phyloP scores from a whole-genome alignment of 164 flowering plant genomes.

The Stephania japonica region DNA sequence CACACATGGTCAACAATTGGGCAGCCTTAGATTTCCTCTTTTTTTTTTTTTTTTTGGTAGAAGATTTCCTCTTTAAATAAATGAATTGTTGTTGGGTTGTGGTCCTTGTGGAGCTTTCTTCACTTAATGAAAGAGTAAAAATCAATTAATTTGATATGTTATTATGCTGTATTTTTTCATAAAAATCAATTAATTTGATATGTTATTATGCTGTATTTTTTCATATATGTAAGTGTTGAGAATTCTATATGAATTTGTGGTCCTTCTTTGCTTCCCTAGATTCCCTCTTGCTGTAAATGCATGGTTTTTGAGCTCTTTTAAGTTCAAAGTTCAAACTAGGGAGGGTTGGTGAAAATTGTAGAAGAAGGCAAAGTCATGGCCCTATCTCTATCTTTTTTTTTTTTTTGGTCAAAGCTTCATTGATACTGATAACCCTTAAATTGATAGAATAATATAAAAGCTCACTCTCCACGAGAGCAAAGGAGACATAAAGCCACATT shows the following conservation, averaged over 20 bases:
- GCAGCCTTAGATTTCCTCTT: not conserved
- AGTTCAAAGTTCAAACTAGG: not conserved
- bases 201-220: too few relatives aligned
- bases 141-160: not conserved
- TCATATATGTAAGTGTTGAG: not conserved
- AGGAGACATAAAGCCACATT: too few relatives aligned
- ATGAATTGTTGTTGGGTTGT: not conserved
- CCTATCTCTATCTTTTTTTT: too few relatives aligned
- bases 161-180: too few relatives aligned
- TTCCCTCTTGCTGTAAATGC: not conserved
- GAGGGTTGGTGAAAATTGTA: not conserved
- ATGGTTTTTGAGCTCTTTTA: not conserved
- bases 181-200: too few relatives aligned
- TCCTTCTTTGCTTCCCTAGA: not conserved
- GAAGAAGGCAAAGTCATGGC: not conserved
- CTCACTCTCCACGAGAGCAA: too few relatives aligned
- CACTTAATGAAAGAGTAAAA: not conserved
- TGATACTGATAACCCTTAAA: too few relatives aligned
- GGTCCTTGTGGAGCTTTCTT: not conserved
- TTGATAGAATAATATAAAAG: too few relatives aligned
- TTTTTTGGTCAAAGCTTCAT: too few relatives aligned
- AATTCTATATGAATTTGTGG: constrained; percentile 3
- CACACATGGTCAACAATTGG: not conserved
- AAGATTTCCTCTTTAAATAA: not conserved
- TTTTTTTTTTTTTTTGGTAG: too few relatives aligned